Percentiles rank a stretch among this genome's conserved stretches.
Evolutionary conservation across 371 early-diverging fungal species (phyloP).

Genomic region (Mortierella sp.): DNA sequence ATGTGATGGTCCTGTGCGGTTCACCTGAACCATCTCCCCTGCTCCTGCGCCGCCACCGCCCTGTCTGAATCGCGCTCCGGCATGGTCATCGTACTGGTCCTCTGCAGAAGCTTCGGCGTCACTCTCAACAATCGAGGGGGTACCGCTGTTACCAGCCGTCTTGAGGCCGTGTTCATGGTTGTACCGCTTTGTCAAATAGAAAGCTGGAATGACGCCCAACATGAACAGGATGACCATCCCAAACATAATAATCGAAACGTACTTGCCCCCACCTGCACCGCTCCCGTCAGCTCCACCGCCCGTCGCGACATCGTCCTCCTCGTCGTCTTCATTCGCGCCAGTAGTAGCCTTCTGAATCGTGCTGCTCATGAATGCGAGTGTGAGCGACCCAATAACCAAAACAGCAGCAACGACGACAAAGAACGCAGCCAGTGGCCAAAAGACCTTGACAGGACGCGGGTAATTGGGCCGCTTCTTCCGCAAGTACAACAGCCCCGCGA

Average conservation of each 20-base stretch:
- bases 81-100: background rate
- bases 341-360: background rate
- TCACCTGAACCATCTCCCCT: background rate
- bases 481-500: constrained; percentile 44
- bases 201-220: constrained; percentile 41
- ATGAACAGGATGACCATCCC: constrained; percentile 38
- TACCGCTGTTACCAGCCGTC: background rate
- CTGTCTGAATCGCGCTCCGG: background rate
- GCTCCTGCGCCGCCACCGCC: background rate
- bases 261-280: constrained; percentile 5
- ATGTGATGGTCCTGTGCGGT: background rate
- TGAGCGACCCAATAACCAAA: constrained; percentile 47
- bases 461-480: constrained; percentile 30
- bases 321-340: background rate
- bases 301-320: background rate
- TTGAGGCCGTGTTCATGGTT: constrained; percentile 14
- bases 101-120: background rate
- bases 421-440: constrained; percentile 54
- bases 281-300: background rate
- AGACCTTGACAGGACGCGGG: constrained; percentile 54
- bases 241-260: constrained; percentile 47
- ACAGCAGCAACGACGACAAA: constrained; percentile 18
- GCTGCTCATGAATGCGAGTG: constrained; percentile 31
- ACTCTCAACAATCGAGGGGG: background rate
- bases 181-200: constrained; percentile 34